A percentile compares a stretch with the other conserved stretches of the same genome.
Conservation (phyloP, 768 basidiomycete species). For the Lentinula guzmanii region DNA sequence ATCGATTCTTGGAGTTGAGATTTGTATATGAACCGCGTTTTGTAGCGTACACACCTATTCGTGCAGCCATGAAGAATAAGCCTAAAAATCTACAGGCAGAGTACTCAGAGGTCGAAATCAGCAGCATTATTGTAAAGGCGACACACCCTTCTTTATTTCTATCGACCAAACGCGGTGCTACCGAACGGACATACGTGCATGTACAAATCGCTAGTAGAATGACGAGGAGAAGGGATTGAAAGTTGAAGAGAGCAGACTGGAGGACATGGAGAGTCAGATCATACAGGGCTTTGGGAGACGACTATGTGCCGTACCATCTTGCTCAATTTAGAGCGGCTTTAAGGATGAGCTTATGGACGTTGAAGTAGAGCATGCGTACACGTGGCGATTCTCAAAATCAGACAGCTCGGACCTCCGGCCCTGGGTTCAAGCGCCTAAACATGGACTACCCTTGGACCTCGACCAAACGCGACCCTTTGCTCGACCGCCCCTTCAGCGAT, state of each 20-base stretch:
- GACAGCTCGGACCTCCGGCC: neutral
- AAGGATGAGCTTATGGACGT: neutral
- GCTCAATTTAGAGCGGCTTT: neutral
- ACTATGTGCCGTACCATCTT: neutral
- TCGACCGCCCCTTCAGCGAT: neutral
- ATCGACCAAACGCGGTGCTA: slow-evolving; percentile 87
- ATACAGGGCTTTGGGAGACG: too few relatives aligned
- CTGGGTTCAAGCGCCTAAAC: neutral
- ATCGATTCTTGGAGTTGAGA: neutral
- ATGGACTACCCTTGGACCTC: neutral
- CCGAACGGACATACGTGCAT: slow-evolving; percentile 90
- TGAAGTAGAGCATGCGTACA: neutral
- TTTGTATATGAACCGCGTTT: neutral
- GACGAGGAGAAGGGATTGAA: slow-evolving; percentile 90
- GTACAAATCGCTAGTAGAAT: slow-evolving; percentile 94
- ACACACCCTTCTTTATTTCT: slow-evolving; percentile 90
- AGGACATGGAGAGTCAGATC: too few relatives aligned
- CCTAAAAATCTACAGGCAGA: slow-evolving; percentile 66
- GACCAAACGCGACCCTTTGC: neutral
- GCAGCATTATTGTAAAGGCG: neutral
- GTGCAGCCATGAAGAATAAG: slow-evolving; percentile 90
- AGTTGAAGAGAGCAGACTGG: slow-evolving; percentile 87
- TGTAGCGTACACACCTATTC: slow-evolving; percentile 65
- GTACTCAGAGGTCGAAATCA: neutral
- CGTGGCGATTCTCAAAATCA: neutral